A percentile compares a stretch with the other conserved stretches of the same genome.
Conservation (phyloP, 257 asterid genomes). For the Solanum paucissectum region DNA sequence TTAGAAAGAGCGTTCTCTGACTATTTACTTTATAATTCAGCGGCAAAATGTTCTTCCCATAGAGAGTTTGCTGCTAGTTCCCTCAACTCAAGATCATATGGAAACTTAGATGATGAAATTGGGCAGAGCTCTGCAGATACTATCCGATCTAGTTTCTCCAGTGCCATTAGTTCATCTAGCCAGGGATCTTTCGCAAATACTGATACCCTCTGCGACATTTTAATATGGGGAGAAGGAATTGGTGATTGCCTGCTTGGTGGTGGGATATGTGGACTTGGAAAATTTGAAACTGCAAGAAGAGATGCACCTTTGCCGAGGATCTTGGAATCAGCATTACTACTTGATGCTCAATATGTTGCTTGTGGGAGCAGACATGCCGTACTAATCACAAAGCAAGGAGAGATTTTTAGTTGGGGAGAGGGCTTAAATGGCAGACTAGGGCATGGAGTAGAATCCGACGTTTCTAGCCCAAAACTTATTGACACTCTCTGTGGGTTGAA, state of each 20-base stretch:
- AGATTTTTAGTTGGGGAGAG: conserved; percentile 65
- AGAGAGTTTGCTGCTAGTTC: conserved; percentile 25
- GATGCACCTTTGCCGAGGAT: conserved; percentile 44
- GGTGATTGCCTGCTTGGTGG: conserved; percentile 48
- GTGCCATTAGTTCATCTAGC: conserved; percentile 47
- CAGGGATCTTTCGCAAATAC: conserved; percentile 40
- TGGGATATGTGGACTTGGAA: conserved; percentile 17
- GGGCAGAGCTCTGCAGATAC: conserved; percentile 37
- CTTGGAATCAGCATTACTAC: conserved; percentile 43
- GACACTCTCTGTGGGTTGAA: conserved; percentile 32
- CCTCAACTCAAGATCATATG: conserved; percentile 26
- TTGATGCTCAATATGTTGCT: conserved; percentile 40
- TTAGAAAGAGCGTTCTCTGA: conserved; percentile 58
- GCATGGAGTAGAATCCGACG: conserved; percentile 50
- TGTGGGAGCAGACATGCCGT: conserved; percentile 57
- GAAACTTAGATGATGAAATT: conserved; percentile 8
- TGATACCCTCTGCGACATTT: conserved; percentile 33
- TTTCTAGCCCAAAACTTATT: conserved; percentile 33
- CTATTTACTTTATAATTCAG: conserved; percentile 18
- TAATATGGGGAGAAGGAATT: conserved; percentile 64
- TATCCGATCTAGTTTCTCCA: conserved; percentile 36
- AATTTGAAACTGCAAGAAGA: conserved; percentile 14
- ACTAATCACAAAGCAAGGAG: conserved; percentile 51
- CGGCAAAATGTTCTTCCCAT: conserved; percentile 24
- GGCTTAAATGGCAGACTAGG: conserved; percentile 61